Evolutionary conservation across 768 basidiomycete species (phyloP).

Genomic region (Phlegmacium glaucopus): DNA sequence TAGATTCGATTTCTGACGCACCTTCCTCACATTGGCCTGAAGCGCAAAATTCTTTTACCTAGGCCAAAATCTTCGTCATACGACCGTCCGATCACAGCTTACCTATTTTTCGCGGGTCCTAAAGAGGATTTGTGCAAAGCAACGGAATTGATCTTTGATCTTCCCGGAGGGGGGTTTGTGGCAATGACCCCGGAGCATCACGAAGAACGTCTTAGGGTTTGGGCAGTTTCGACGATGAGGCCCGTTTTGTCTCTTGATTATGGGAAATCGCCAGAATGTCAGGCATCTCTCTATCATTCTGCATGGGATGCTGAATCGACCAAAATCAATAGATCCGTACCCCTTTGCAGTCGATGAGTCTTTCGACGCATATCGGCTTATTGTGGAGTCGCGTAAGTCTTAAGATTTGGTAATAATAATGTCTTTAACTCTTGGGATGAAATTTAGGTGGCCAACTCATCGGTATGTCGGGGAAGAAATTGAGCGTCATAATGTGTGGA

Average conservation of each 20-base stretch:
- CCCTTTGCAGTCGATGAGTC: conserved; percentile 95
- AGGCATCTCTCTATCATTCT: conserved; percentile 19
- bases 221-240: conserved; percentile 77
- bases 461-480: conserved; percentile 81
- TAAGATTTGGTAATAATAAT: neutral
- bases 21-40: conserved; percentile 62
- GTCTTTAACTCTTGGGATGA: neutral
- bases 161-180: conserved; percentile 96
- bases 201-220: conserved; percentile 85
- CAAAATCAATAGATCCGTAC: conserved; percentile 73
- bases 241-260: conserved; percentile 89
- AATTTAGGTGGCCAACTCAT: conserved; percentile 62
- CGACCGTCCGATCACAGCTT: conserved; percentile 77
- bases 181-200: conserved; percentile 97
- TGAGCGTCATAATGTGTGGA: conserved; percentile 80
- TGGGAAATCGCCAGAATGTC: conserved; percentile 96
- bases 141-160: conserved; percentile 85
- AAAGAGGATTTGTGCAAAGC: conserved; percentile 58
- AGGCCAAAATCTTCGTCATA: conserved; percentile 76
- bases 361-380: conserved; percentile 82
- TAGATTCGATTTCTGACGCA: conserved; percentile 69
- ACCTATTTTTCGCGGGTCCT: conserved; percentile 77
- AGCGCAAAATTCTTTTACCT: conserved; percentile 77
- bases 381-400: conserved; percentile 64
- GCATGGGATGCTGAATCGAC: neutral